These are phyloP conservation scores for Aspergillus avenaceus DNA, from an alignment of 495 filamentous ascomycete genomes.

Conservation along the genomic window DNA sequence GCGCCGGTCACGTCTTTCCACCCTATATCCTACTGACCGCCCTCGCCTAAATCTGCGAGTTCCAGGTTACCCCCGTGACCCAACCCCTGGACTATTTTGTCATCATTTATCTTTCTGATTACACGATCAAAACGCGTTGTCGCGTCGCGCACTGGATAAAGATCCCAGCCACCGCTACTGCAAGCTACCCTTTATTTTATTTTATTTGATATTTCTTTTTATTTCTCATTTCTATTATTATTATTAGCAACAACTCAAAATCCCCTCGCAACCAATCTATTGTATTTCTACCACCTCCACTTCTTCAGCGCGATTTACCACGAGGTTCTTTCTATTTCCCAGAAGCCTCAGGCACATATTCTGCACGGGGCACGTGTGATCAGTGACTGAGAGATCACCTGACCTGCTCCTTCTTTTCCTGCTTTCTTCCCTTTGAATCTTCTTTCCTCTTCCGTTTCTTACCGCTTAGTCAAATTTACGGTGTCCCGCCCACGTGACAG, in stretches of 20 bases:
- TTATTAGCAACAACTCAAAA: constrained; percentile 7
- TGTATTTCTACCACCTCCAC: constrained; percentile 7
- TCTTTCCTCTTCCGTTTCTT: constrained; percentile 12
- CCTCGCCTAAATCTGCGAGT: constrained; percentile 3
- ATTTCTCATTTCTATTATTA: constrained; percentile 6
- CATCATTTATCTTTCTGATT: constrained; percentile 1
- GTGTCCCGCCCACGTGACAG: constrained; percentile 38
- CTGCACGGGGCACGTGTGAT: constrained; percentile 13
- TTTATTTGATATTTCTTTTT: constrained; percentile 11
- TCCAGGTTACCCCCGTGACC: background rate
- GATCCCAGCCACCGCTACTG: constrained; percentile 17
- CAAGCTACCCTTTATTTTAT: constrained; percentile 11
- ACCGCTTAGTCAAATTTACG: constrained; percentile 21
- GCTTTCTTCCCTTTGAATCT: constrained; percentile 7
- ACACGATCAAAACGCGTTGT: constrained; percentile 21
- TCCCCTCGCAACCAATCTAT: background rate
- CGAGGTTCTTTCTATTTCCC: constrained; percentile 1
- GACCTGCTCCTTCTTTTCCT: constrained; percentile 12
- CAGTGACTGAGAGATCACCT: constrained; percentile 8
- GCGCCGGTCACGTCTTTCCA: constrained; percentile 22
- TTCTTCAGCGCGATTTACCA: constrained; percentile 1
- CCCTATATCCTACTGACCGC: constrained; percentile 19
- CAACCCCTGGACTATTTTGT: constrained; percentile 14
- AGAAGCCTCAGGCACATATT: constrained; percentile 19
- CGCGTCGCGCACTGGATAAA: constrained; percentile 24